Evolutionary conservation across 495 filamentous ascomycete species (phyloP), one percentile per base, ranked within the genome.

Genomic region (Xylaria bambusicola): DNA sequence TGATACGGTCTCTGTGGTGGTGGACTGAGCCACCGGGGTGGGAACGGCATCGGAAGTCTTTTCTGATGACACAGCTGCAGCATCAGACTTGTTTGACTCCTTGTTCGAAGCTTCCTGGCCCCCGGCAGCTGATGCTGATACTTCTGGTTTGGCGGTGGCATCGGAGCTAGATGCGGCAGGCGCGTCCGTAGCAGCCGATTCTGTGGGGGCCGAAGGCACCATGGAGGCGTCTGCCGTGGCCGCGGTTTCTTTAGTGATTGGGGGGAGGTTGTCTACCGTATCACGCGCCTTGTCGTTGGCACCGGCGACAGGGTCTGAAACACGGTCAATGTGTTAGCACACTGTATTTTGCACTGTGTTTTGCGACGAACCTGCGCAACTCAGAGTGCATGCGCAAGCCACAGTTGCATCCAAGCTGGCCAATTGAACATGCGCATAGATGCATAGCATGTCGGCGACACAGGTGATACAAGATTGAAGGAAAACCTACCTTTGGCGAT

Each of bases 401-500:
- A 52, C 57, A 60, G 29, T 47, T 60, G 29, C 57, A 23, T 21
- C 57, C n/a, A 40, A 26, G 49, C 41, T 38, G 13, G 48, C 38
- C 67, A 68, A 71, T 66, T 64, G 59, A 48, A 21, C 6, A 18
- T 36, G 59, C 27, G 62, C 20, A 52, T 54, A 54, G 51, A 24
- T 66, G 61, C 58, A 56, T 52, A 52, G 10, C 2, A 51, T 56
- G 20, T 51, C 18, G 60, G 50, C 27, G 45, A 46, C 27, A 24
- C 24, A 33, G 41, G 38, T 17, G 31, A 52, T 7, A 58, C 17
- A 49, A 49, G 15, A 41, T 48, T 40, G 29, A 35, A 60, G 24
- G 31, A 51, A 52, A 18, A 10, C 51, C 17, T 70, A 79, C 77
- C 75, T 76, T 78, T 73, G 44, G 74, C 68, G 53, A 69, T 65